These are phyloP conservation scores for Fulvia fulva DNA, from an alignment of 2,329 filamentous ascomycete species.

Conservation along the genomic window DNA sequence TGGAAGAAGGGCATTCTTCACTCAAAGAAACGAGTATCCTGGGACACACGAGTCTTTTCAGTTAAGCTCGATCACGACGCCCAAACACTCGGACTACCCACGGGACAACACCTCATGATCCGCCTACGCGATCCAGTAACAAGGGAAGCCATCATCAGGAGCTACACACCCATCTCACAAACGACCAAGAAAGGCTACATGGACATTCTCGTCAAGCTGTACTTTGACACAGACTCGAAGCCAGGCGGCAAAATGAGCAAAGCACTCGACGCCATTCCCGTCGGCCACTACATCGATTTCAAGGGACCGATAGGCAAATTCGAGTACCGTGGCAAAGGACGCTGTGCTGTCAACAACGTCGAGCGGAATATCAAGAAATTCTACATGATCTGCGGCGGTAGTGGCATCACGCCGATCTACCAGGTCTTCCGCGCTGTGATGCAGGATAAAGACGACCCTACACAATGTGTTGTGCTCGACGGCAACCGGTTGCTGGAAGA, in stretches of 20 bases:
- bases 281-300: slow-evolving; percentile 74
- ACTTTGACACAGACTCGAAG: slow-evolving; percentile 56
- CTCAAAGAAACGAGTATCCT: slow-evolving; percentile 66
- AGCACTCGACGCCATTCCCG: slow-evolving; percentile 67
- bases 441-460: slow-evolving; percentile 59
- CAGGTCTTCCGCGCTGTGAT: slow-evolving; percentile 75
- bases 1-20: slow-evolving; percentile 73
- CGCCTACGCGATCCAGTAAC: slow-evolving; percentile 69
- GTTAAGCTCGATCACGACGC: slow-evolving; percentile 70
- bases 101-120: slow-evolving; percentile 84
- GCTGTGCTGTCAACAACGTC: slow-evolving; percentile 57
- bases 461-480: slow-evolving; percentile 68
- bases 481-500: slow-evolving; percentile 75
- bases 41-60: slow-evolving; percentile 76
- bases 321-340: slow-evolving; percentile 67
- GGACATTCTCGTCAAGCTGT: slow-evolving; percentile 78
- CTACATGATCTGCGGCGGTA: slow-evolving; percentile 83
- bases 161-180: slow-evolving; percentile 80
- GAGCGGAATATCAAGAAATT: slow-evolving; percentile 60
- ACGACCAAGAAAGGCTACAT: slow-evolving; percentile 58
- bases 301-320: slow-evolving; percentile 88
- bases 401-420: slow-evolving; percentile 89
- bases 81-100: slow-evolving; percentile 71
- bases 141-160: slow-evolving; percentile 70
- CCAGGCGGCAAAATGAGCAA: slow-evolving; percentile 75